Evolutionary conservation across 768 basidiomycete genomes (phyloP).

Genomic region (Daedaleopsis sinensis): DNA sequence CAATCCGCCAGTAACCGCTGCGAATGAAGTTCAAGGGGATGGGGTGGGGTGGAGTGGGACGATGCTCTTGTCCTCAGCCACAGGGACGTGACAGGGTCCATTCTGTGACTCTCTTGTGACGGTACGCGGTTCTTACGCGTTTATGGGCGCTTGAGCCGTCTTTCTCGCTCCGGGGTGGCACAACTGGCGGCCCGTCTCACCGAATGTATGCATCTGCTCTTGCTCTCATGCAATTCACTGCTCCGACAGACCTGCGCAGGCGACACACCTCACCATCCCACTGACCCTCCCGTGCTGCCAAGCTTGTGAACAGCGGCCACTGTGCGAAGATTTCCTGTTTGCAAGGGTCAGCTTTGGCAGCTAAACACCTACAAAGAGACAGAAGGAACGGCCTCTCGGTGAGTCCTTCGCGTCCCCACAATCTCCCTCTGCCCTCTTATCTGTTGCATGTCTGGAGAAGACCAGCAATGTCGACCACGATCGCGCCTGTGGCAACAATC

Average conservation of each 20-base stretch:
- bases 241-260: neutral
- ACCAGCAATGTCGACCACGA: slow-evolving; percentile 34
- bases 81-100: neutral
- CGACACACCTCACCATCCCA: neutral
- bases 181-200: neutral
- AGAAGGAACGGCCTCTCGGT: neutral
- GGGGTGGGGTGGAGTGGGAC: neutral
- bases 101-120: slow-evolving; percentile 3
- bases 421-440: neutral
- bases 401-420: neutral
- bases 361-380: neutral
- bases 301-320: neutral
- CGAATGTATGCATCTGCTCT: slow-evolving; percentile 8
- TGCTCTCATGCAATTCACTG: slow-evolving; percentile 7
- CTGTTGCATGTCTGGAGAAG: slow-evolving; percentile 6
- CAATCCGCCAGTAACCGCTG: neutral
- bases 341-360: neutral
- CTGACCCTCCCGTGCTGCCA: neutral
- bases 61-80: neutral
- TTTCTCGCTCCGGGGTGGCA: slow-evolving; percentile 8
- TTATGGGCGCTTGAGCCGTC: neutral
- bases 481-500: slow-evolving; percentile 58
- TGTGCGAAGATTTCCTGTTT: neutral
- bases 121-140: slow-evolving; percentile 14
- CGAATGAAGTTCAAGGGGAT: neutral